A percentile compares a stretch with the other conserved stretches of the same genome.
Evolutionary conservation across 2,329 filamentous ascomycete genomes (phyloP).

Genomic region (Neonectria magnoliae): DNA sequence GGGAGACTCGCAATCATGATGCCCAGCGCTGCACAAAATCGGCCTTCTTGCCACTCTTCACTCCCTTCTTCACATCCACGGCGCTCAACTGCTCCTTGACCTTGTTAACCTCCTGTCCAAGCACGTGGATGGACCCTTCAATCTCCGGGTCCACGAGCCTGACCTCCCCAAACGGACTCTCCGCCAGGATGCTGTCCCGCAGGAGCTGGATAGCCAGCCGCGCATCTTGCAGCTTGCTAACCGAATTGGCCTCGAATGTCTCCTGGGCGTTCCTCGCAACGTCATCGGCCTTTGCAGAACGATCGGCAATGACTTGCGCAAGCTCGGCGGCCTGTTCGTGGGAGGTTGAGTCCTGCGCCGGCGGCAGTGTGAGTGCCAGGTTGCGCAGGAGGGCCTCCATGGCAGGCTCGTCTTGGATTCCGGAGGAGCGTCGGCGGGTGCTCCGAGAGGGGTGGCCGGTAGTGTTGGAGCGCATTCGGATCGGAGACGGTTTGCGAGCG

Average conservation of each 20-base stretch:
- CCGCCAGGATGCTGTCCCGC: constrained; percentile 62
- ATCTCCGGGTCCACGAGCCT: constrained; percentile 64
- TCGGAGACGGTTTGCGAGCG: constrained; percentile 48
- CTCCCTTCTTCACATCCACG: constrained; percentile 51
- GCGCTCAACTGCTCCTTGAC: constrained; percentile 51
- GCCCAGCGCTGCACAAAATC: constrained; percentile 55
- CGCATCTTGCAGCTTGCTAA: constrained; percentile 57
- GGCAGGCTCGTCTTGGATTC: constrained; percentile 50
- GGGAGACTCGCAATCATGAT: not conserved
- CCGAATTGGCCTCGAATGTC: constrained; percentile 57
- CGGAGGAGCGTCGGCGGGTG: constrained; percentile 49
- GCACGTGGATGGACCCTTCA: constrained; percentile 58
- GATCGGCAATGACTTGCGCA: constrained; percentile 51
- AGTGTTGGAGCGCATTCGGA: constrained; percentile 47
- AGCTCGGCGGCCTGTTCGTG: constrained; percentile 45
- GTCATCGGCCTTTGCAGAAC: constrained; percentile 54
- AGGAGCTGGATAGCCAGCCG: constrained; percentile 60
- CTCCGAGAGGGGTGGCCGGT: constrained; percentile 21
- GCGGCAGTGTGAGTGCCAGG: constrained; percentile 56
- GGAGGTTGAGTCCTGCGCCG: constrained; percentile 41
- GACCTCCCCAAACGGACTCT: constrained; percentile 60
- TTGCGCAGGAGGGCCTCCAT: constrained; percentile 60
- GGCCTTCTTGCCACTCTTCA: constrained; percentile 58
- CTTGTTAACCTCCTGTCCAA: constrained; percentile 57
- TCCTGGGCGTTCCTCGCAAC: constrained; percentile 59